Percentiles rank a stretch among this genome's conserved stretches.
Evolutionary conservation across 192 early-diverging fungal genomes (phyloP).

Genomic region (Umbelopsis vinacea): DNA sequence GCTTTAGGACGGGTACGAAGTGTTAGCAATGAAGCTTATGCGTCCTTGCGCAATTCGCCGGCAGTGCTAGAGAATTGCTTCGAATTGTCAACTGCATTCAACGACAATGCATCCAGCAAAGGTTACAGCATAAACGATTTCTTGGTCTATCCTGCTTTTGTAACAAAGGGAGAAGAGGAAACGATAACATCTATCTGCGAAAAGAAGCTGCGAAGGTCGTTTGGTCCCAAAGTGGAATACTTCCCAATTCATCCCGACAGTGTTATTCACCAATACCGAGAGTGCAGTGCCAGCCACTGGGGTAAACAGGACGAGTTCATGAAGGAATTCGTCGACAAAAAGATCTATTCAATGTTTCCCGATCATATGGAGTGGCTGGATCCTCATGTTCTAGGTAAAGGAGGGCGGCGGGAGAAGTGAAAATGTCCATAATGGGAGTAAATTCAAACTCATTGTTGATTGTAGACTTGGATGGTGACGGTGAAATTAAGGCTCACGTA

Average conservation of each 20-base stretch:
- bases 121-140: conserved; percentile 37
- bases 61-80: neutral
- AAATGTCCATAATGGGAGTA: no score
- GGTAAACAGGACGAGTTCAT: conserved; percentile 44
- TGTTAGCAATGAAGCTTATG: neutral
- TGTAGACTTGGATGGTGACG: conserved; percentile 66
- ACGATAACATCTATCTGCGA: conserved; percentile 41
- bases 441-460: no score
- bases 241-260: conserved; percentile 79
- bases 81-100: neutral
- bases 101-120: neutral
- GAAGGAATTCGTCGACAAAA: conserved; percentile 57
- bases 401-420: neutral
- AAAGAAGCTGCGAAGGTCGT: conserved; percentile 49
- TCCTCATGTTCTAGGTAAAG: conserved; percentile 68
- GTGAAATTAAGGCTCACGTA: conserved; percentile 81
- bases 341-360: conserved; percentile 63
- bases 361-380: conserved; percentile 64
- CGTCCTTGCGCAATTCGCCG: neutral
- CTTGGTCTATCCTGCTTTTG: conserved; percentile 48
- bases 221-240: conserved; percentile 55
- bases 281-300: conserved; percentile 75
- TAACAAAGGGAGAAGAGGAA: conserved; percentile 44
- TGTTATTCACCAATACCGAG: conserved; percentile 73
- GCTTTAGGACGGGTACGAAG: neutral